phyloP scores from a whole-genome alignment of 2,329 filamentous ascomycete species.

The Herpomyces periplanetae region DNA sequence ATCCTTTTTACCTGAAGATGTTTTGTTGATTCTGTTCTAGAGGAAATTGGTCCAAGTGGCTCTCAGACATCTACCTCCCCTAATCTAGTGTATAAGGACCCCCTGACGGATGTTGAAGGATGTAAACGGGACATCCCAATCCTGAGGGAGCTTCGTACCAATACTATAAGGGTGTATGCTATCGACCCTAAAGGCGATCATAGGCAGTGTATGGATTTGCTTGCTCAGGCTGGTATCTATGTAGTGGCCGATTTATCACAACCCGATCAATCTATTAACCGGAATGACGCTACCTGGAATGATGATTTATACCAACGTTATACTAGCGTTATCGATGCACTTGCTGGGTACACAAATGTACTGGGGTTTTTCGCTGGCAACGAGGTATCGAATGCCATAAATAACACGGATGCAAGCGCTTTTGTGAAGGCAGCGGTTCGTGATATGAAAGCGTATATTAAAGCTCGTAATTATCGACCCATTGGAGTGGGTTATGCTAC shows the following conservation, averaged over 20 bases:
- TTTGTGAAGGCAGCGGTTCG: conserved; percentile 93
- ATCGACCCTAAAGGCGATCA: conserved; percentile 46
- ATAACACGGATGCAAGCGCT: conserved; percentile 60
- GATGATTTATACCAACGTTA: conserved; percentile 39
- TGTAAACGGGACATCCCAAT: conserved; percentile 63
- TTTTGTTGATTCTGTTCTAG: conserved; percentile 1
- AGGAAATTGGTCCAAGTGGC: conserved; percentile 2
- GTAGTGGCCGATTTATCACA: conserved; percentile 64
- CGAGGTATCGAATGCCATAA: conserved; percentile 59
- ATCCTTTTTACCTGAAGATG: conserved; percentile 2
- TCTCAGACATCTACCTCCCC: conserved; percentile 15
- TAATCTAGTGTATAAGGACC: conserved; percentile 27
- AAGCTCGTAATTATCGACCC: conserved; percentile 27
- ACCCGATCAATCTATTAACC: conserved; percentile 47
- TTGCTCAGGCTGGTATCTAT: conserved; percentile 64
- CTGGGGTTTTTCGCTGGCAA: conserved; percentile 96
- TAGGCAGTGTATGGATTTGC: conserved; percentile 38
- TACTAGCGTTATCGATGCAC: conserved; percentile 36
- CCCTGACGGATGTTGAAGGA: conserved; percentile 24
- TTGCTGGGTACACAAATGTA: conserved; percentile 52
- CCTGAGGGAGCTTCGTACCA: conserved; percentile 38
- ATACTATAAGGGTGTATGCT: conserved; percentile 79
- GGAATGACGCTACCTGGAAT: conserved; percentile 38
- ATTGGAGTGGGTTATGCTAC: conserved; percentile 84
- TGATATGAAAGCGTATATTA: conserved; percentile 82